Evolutionary conservation across 2,329 filamentous ascomycete genomes (phyloP).

Genomic region (Coniosporium tulheliwenetii): DNA sequence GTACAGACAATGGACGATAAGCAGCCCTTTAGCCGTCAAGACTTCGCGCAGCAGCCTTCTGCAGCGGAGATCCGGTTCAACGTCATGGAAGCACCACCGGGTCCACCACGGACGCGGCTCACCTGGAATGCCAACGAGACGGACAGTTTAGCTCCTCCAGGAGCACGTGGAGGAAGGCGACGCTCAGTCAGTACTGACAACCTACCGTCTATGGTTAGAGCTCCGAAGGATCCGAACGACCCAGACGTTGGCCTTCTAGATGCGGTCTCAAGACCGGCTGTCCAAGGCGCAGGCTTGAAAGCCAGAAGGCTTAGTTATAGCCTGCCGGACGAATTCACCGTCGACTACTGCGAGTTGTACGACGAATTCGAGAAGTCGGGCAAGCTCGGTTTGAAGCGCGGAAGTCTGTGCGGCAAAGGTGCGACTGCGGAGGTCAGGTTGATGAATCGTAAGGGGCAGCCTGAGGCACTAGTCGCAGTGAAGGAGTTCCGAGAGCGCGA

Average conservation of each 20-base stretch:
- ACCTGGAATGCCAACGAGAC: too few relatives aligned
- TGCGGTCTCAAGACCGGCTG: conserved; percentile 32
- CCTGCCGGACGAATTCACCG: conserved; percentile 57
- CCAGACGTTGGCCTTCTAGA: conserved; percentile 16
- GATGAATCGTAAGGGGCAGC: conserved; percentile 53
- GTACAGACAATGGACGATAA: conserved; percentile 11
- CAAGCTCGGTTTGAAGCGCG: neutral
- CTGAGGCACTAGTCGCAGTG: conserved; percentile 57
- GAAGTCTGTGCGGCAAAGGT: conserved; percentile 62
- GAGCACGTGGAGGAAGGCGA: conserved; percentile 1
- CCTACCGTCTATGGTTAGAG: conserved; percentile 8
- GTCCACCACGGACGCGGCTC: too few relatives aligned
- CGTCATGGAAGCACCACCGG: too few relatives aligned
- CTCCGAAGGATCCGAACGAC: conserved; percentile 6
- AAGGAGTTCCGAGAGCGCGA: conserved; percentile 74
- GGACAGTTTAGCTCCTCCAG: too few relatives aligned
- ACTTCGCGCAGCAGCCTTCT: too few relatives aligned
- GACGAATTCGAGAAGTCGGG: conserved; percentile 48
- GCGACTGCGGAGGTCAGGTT: conserved; percentile 69
- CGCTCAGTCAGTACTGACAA: conserved; percentile 21
- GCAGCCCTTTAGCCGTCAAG: too few relatives aligned
- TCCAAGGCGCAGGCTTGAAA: conserved; percentile 59
- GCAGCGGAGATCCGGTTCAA: too few relatives aligned
- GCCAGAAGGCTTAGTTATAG: conserved; percentile 62
- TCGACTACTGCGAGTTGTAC: conserved; percentile 53